Base-by-base conservation (phyloP, 1,139 yeast species). In the Lipomyces yarrowii region DNA sequence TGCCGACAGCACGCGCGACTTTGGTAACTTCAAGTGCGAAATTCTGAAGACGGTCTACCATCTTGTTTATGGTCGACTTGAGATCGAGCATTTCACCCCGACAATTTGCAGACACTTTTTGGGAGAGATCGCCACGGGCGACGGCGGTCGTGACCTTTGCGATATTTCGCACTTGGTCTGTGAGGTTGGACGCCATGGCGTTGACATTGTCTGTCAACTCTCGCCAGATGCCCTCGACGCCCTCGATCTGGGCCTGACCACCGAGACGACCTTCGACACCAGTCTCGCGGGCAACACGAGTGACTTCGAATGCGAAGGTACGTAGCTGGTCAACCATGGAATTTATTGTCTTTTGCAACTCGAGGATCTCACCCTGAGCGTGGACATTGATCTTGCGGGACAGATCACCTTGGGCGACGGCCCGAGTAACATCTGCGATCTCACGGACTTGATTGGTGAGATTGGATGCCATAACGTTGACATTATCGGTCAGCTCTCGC, bases 71-170 rank as follows among this genome's bases (percentile, higher is more conserved):
- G n/a, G 96, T 89, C 70, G 88, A 86, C 96, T 91, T 91, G 77
- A 91, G 85, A 72, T 89, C 90, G 71, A 90, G 79, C 62, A 91
- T 90, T 77, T 91, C 96, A 64, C 96, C 97, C 76, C 89, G 89
- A 81, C 96, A 91, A 75, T 89, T 90, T 35, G 96, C 96, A 2
- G 94, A 88, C 60, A 91, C 96, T 75, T 90, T 90, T 73, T 90
- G 90, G 8, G 92, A 87, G 71, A 91, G 79, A 74, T 91, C 96
- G 69, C 97, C 97, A 71, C 88, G 85, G n/a, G 96, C 96, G 37
- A 91, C 97, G 3, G 96, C 96, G 26, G 96, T 89, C 6, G 96
- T 91, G 66, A 91, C 97, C 74, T 90, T 90, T 48, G 96, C 96
- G 72, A 91, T 91, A 77, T 90, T 89, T 80, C 96, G 84, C 70